Base-by-base conservation (phyloP, 768 basidiomycete genomes). In the Gymnopilus dilepis region DNA sequence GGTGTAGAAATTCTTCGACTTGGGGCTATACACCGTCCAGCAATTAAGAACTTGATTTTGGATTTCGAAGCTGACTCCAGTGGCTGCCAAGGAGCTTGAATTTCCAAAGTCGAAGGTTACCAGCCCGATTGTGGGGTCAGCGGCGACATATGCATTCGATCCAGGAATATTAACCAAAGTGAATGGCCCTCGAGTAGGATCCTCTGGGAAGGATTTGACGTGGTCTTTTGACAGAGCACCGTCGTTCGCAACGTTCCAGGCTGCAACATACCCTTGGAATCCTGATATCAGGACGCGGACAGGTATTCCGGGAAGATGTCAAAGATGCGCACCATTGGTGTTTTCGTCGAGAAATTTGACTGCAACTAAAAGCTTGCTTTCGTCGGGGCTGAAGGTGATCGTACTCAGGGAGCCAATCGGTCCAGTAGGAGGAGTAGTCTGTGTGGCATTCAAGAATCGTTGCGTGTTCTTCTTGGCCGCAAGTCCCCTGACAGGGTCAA, bases 351-450 rank as follows among this genome's bases (percentile, higher is more conserved):
- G 3, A 13, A 6, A 17, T 26, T 58, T 45, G 13, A 83, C 77
- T 28, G 82, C 77, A 17, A 77, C 82, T 42, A 84, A 68, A 33
- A 84, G 74, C 60, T 79, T 72, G 33, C 63, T 75, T 55, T 73
- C 75, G 59, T 83, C 81, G 61, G 79, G 78, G 26, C 69, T 74
- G 74, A 84, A 84, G 41, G 82, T 63, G 60, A 84, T 65, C 59
- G 84, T 79, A 67, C 77, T 78, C 50, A 76, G 72, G 19, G 74
- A 75, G 45, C 79, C 79, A 2, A 79, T 72, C n/a, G 83, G 83
- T 9, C 84, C 83, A 21, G 71, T 80, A 0, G 83, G 77, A 51
- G 82, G 82, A 17, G 82, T 82, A 6, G 83, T 83, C 67, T 84
- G 83, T 67, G 81, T 82, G 57, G 84, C 69, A 26, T 70, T 69